Conservation (phyloP, 768 basidiomycete genomes). For the Hemileccinum rubropunctum region DNA sequence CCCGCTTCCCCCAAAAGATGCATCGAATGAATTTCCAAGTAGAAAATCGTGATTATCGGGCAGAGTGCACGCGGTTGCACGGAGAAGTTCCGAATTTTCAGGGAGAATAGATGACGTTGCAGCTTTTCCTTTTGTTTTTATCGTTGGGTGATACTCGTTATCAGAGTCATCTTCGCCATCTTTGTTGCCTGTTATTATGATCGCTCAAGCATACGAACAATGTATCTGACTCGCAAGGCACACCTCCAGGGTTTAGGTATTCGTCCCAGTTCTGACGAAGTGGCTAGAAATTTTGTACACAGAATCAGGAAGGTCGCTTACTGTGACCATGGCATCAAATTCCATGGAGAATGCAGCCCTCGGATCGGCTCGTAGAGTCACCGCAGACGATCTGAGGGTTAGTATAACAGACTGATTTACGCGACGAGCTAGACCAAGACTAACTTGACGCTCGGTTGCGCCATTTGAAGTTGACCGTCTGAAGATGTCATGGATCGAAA, state of each 20-base stretch:
- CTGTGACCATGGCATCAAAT: constrained; percentile 64
- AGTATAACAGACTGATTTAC: not conserved
- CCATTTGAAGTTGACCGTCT: constrained; percentile 66
- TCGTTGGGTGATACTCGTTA: constrained; percentile 49
- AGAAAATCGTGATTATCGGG: constrained; percentile 68
- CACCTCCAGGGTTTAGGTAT: constrained; percentile 50
- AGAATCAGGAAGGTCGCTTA: constrained; percentile 31
- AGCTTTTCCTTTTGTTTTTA: constrained; percentile 27
- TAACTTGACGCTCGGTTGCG: constrained; percentile 63
- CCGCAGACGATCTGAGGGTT: constrained; percentile 42
- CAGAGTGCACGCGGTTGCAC: constrained; percentile 62
- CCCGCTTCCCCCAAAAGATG: constrained; percentile 47
- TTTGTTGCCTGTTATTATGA: constrained; percentile 6
- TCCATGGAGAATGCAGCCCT: constrained; percentile 48
- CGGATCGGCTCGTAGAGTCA: constrained; percentile 54
- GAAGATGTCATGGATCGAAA: constrained; percentile 43
- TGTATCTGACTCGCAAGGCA: constrained; percentile 7
- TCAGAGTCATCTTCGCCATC: constrained; percentile 37
- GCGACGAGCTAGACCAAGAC: constrained; percentile 16
- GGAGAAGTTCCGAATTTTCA: constrained; percentile 40
- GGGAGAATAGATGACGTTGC: constrained; percentile 22
- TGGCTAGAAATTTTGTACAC: not conserved
- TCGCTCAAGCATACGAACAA: not conserved
- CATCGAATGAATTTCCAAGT: constrained; percentile 62
- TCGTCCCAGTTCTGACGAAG: constrained; percentile 58